Conservation (phyloP, 2,329 filamentous ascomycete genomes). For the Macrophomina phaseolina region DNA sequence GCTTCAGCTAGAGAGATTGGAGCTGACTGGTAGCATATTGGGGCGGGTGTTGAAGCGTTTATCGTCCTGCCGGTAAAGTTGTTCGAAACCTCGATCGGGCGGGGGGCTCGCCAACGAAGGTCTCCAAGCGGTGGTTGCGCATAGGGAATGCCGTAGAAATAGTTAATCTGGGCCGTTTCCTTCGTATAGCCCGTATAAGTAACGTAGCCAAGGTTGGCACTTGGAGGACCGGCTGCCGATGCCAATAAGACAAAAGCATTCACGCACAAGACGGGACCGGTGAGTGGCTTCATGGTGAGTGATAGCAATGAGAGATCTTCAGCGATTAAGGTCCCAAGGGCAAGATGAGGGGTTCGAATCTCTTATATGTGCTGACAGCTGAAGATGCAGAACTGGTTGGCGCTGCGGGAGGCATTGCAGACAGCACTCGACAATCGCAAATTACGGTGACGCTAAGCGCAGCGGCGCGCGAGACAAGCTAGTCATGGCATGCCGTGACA, state of each 20-base stretch:
- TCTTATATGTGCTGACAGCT: neutral
- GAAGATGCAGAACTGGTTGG: neutral
- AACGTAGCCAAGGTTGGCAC: slow-evolving; percentile 30
- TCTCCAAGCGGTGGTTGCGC: slow-evolving; percentile 37
- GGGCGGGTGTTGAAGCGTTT: slow-evolving; percentile 35
- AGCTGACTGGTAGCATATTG: slow-evolving; percentile 37
- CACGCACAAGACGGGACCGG: neutral
- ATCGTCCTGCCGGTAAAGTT: slow-evolving; percentile 32
- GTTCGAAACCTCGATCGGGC: slow-evolving; percentile 35
- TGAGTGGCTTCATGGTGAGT: neutral
- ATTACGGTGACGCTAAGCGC: neutral
- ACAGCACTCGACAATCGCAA: too few species aligned
- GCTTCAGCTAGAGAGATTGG: slow-evolving; percentile 22
- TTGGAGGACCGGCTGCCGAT: neutral
- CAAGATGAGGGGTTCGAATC: neutral
- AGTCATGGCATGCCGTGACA: neutral
- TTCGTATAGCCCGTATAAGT: slow-evolving; percentile 31
- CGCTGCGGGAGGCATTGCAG: too few species aligned
- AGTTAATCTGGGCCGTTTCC: slow-evolving; percentile 28
- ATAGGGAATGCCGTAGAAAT: slow-evolving; percentile 36
- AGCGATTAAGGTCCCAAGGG: neutral
- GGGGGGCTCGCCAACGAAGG: slow-evolving; percentile 40
- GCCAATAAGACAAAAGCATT: neutral
- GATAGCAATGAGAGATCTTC: neutral
- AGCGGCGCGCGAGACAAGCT: neutral